Conservation (phyloP, 768 basidiomycete genomes). For the Naganishia randhawae region DNA sequence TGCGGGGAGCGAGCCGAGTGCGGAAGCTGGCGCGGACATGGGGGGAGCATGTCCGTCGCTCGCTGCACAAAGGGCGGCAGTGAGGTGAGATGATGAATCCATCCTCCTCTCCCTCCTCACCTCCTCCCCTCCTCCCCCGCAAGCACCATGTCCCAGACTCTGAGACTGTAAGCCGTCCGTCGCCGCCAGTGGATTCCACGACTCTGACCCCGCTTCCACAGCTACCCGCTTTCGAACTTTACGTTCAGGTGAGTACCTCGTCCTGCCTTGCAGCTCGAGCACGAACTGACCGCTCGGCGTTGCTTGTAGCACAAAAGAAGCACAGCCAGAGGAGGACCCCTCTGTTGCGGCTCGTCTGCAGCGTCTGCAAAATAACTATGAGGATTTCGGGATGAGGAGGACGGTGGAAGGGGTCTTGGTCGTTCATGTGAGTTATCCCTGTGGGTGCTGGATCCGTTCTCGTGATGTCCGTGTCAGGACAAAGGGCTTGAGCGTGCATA, state of each 20-base stretch:
- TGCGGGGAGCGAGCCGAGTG: too few species aligned
- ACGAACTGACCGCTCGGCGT: neutral
- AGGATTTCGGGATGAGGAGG: conserved; percentile 74
- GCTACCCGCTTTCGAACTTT: conserved; percentile 32
- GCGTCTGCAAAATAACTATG: conserved; percentile 92
- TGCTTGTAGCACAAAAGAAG: conserved; percentile 70
- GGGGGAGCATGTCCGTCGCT: too few species aligned
- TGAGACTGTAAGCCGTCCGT: neutral
- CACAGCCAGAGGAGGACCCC: conserved; percentile 95
- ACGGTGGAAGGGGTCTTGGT: conserved; percentile 67
- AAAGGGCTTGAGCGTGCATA: neutral
- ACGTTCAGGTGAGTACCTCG: conserved; percentile 28
- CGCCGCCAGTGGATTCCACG: too few species aligned
- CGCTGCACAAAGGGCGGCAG: too few species aligned
- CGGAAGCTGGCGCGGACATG: too few species aligned
- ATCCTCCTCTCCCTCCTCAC: neutral
- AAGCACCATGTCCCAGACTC: conserved; percentile 11
- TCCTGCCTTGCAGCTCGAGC: neutral
- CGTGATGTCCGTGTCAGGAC: too few species aligned
- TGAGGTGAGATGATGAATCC: neutral
- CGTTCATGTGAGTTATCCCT: conserved; percentile 40
- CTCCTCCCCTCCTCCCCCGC: neutral
- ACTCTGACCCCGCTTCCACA: neutral
- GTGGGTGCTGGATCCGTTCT: too few species aligned
- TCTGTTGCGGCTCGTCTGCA: conserved; percentile 91